These are phyloP conservation scores for Coniophora puteana DNA, from an alignment of 1,284 basidiomycete species.

Conservation along the genomic window DNA sequence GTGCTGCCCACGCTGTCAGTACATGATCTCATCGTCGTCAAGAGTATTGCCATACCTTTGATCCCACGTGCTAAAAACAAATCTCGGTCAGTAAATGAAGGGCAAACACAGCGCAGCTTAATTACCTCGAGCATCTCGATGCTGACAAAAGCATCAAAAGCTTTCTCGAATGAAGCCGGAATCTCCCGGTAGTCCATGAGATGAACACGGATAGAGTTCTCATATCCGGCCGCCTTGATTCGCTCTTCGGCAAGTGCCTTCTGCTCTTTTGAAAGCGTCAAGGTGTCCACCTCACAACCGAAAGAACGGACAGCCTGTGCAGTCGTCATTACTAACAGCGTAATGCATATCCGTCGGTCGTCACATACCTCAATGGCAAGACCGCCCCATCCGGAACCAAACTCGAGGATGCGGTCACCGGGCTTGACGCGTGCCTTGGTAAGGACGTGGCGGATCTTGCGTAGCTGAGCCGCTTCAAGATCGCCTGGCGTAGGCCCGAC, in stretches of 20 bases:
- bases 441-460: slow-evolving; percentile 81
- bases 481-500: slow-evolving; percentile 52
- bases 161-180: slow-evolving; percentile 69
- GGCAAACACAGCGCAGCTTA: background rate
- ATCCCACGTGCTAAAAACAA: slow-evolving; percentile 56
- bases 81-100: slow-evolving; percentile 8
- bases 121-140: slow-evolving; percentile 89
- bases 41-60: slow-evolving; percentile 44
- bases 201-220: slow-evolving; percentile 75
- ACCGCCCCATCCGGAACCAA: slow-evolving; percentile 92
- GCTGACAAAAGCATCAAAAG: slow-evolving; percentile 86
- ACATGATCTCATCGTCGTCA: background rate
- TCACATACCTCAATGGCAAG: slow-evolving; percentile 76
- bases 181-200: slow-evolving; percentile 85
- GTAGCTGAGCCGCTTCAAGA: slow-evolving; percentile 77
- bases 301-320: slow-evolving; percentile 59
- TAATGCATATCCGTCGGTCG: no score
- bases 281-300: slow-evolving; percentile 82
- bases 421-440: slow-evolving; percentile 70
- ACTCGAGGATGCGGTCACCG: slow-evolving; percentile 82
- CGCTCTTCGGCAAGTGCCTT: slow-evolving; percentile 83
- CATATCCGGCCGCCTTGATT: slow-evolving; percentile 68
- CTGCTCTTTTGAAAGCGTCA: slow-evolving; percentile 86
- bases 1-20: slow-evolving; percentile 24
- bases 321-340: no score